Percentiles rank a stretch among this genome's conserved stretches.
Conservation (phyloP, 2,329 filamentous ascomycete genomes). For the Talaromyces pinophilus region DNA sequence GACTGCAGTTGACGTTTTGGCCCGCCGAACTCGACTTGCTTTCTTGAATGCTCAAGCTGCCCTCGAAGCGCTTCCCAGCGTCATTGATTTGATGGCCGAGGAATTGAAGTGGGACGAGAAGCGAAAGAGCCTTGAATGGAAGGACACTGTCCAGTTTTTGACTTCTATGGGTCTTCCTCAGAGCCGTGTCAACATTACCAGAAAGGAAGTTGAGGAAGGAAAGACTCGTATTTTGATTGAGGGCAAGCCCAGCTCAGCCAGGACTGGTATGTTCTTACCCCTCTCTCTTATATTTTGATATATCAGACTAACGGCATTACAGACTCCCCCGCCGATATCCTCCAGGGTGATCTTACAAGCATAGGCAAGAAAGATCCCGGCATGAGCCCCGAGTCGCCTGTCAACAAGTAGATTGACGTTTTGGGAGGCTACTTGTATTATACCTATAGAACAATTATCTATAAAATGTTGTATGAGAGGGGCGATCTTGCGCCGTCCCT, state of each 20-base stretch:
- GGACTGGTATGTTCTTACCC: constrained; percentile 4
- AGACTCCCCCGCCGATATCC: constrained; percentile 58
- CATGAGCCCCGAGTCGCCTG: constrained; percentile 46
- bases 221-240: constrained; percentile 49
- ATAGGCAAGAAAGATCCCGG: constrained; percentile 44
- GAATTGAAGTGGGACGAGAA: constrained; percentile 76
- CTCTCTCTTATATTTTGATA: background rate
- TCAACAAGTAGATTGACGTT: constrained; percentile 48
- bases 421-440: constrained; percentile 3
- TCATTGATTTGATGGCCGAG: constrained; percentile 86
- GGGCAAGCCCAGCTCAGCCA: constrained; percentile 40
- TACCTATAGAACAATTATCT: constrained; percentile 12
- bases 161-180: constrained; percentile 63
- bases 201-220: constrained; percentile 62
- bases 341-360: constrained; percentile 52
- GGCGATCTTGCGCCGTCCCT: background rate
- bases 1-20: constrained; percentile 84
- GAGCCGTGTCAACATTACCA: constrained; percentile 57
- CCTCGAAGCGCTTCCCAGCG: constrained; percentile 76
- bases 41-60: constrained; percentile 92
- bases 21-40: constrained; percentile 77
- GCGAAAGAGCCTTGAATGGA: constrained; percentile 79
- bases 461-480: background rate
- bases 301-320: constrained; percentile 24
- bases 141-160: constrained; percentile 62